A percentile compares a stretch with the other conserved stretches of the same genome.
Evolutionary conservation across 352 stramenopile species (phyloP).

Genomic region (Globisporangium parvum): DNA sequence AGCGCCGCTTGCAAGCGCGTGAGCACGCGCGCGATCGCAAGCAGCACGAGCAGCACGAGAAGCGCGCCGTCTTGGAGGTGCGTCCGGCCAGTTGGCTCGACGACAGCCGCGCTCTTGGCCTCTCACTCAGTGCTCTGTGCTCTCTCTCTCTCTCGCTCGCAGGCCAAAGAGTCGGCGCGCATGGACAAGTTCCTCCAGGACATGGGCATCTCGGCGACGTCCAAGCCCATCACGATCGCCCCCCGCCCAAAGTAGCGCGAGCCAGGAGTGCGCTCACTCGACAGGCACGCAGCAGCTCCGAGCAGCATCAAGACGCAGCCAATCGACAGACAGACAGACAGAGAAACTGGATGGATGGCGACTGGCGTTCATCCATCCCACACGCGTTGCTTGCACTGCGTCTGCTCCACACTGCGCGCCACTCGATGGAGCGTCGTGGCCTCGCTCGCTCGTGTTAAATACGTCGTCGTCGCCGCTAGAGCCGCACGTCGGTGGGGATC

Average conservation of each 20-base stretch:
- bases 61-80: slow-evolving; percentile 33
- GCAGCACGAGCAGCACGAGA: slow-evolving; percentile 33
- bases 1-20: slow-evolving; percentile 33
- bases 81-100: background rate
- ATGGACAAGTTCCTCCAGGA: slow-evolving; percentile 78
- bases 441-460: too few species aligned
- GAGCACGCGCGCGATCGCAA: slow-evolving; percentile 29
- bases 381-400: too few species aligned
- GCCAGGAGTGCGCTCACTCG: background rate
- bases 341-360: too few species aligned
- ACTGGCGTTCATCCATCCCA: too few species aligned
- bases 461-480: too few species aligned
- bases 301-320: too few species aligned
- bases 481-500: background rate
- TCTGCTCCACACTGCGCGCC: too few species aligned
- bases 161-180: slow-evolving; percentile 61
- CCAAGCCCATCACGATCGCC: slow-evolving; percentile 50
- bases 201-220: slow-evolving; percentile 44
- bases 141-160: background rate
- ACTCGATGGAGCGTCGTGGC: too few species aligned
- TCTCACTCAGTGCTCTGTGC: background rate
- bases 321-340: too few species aligned
- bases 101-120: background rate
- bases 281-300: background rate
- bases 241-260: slow-evolving; percentile 17